Evolutionary conservation across 768 basidiomycete species (phyloP).

Genomic region (Xerocomus potaroensis): DNA sequence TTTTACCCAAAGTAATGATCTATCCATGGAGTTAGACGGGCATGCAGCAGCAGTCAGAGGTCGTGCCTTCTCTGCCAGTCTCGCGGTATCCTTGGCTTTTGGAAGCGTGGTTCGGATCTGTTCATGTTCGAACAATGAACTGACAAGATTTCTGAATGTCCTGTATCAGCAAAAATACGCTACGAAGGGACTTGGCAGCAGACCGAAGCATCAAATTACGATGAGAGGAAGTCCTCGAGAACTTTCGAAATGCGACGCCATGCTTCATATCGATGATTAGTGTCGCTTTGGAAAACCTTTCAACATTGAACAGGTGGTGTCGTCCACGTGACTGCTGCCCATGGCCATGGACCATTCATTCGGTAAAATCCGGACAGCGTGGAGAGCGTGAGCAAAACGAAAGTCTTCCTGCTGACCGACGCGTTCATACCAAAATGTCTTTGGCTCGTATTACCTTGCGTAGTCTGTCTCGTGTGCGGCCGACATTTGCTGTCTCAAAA

Average conservation of each 20-base stretch:
- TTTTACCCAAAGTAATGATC: slow-evolving; percentile 93
- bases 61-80: slow-evolving; percentile 86
- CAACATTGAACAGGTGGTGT: too few species aligned
- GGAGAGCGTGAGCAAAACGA: not conserved
- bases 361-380: slow-evolving; percentile 27
- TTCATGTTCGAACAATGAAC: slow-evolving; percentile 91
- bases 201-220: slow-evolving; percentile 91
- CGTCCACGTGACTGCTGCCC: too few species aligned
- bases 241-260: slow-evolving; percentile 87
- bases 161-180: slow-evolving; percentile 5
- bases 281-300: too few species aligned
- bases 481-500: slow-evolving; percentile 29
- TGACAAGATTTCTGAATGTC: slow-evolving; percentile 76
- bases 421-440: slow-evolving; percentile 31
- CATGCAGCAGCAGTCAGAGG: not conserved
- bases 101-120: slow-evolving; percentile 94
- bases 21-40: slow-evolving; percentile 25
- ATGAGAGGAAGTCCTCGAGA: slow-evolving; percentile 89
- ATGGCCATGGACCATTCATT: slow-evolving; percentile 1
- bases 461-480: slow-evolving; percentile 24
- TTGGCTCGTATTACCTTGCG: slow-evolving; percentile 32
- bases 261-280: too few species aligned
- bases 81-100: slow-evolving; percentile 88
- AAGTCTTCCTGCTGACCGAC: slow-evolving; percentile 8
- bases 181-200: slow-evolving; percentile 7